Base-by-base conservation (phyloP, 306 rosid genomes). In the Citrullus colocynthis region DNA sequence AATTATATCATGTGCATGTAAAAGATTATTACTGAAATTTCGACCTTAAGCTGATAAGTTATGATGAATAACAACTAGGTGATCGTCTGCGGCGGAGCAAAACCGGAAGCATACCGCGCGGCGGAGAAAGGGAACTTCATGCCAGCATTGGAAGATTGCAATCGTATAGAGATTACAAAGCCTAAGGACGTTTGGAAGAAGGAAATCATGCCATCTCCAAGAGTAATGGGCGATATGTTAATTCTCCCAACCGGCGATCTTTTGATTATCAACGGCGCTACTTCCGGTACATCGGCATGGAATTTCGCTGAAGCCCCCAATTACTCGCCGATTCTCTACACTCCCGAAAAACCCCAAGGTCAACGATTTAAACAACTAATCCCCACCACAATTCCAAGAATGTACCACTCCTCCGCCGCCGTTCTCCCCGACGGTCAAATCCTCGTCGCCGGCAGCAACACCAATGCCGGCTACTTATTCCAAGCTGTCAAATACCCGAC, bases 331-430 rank as follows among this genome's bases (percentile, higher is more conserved):
- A 52, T 82, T 0, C 63, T 92, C 2, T 96, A 96, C 78, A 51
- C 4, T 34, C 92, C 97, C 3, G 59, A 89, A 0, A 66, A 76
- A 21, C 61, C 79, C 1, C 21, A 20, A 1, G 84, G 80, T n/a
- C 0, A 79, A 28, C 79, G 97, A 28, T 93, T 90, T 41, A 87
- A 2, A 78, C 79, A 12, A 12, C 36, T 91, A 15, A 39, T 36
- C 0, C 77, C 86, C 5, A 45, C 78, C 3, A 2, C 6, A 0
- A 93, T 96, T 6, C 84, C 98, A 1, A 88, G 99, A 76, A 88
- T 96, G 97, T 96, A 96, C 76, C 99, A 96, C 71, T 96, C 99
- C 41, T 8, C 82, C 3, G 56, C 97, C 0, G 93, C 97, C 0
- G n/a, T 96, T 20, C 88, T 96, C 41, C 94, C 96, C 1, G 88